Evolutionary conservation across 1,139 yeast species (phyloP).

Genomic region (Taiozyma sp.): DNA sequence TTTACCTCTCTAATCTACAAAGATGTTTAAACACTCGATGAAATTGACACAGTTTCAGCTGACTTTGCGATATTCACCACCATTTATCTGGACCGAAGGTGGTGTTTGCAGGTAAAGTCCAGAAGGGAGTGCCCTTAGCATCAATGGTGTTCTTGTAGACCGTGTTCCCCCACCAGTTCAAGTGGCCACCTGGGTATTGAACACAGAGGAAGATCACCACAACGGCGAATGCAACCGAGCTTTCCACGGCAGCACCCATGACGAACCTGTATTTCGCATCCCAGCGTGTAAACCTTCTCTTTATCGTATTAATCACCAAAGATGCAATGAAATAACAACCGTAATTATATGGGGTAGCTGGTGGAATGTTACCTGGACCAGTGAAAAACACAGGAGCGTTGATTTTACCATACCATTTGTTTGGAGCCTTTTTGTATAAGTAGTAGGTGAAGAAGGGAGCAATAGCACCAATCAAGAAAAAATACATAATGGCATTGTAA

Average conservation of each 20-base stretch:
- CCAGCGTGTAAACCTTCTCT: constrained; percentile 30
- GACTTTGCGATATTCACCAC: constrained; percentile 24
- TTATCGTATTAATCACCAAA: constrained; percentile 28
- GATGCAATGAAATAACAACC: constrained; percentile 45
- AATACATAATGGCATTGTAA: constrained; percentile 33
- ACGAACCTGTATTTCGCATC: constrained; percentile 37
- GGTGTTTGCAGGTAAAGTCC: constrained; percentile 30
- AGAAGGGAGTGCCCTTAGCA: constrained; percentile 26
- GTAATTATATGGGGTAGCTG: constrained; percentile 44
- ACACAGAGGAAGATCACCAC: constrained; percentile 45
- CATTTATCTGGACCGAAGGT: constrained; percentile 38
- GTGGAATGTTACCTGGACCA: constrained; percentile 37
- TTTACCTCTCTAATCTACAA: no score
- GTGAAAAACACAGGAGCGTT: constrained; percentile 36
- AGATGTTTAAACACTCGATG: no score
- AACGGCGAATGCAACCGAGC: constrained; percentile 52
- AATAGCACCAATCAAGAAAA: constrained; percentile 34
- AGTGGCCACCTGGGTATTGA: constrained; percentile 38
- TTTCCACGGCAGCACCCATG: constrained; percentile 48
- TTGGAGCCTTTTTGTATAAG: constrained; percentile 31
- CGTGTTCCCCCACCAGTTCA: constrained; percentile 51
- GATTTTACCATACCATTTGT: constrained; percentile 30
- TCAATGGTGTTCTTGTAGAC: constrained; percentile 34
- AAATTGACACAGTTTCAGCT: no score
- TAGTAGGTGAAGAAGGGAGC: constrained; percentile 29